Evolutionary conservation across 495 filamentous ascomycete genomes (phyloP).

Genomic region (Penicillium verhagenii): DNA sequence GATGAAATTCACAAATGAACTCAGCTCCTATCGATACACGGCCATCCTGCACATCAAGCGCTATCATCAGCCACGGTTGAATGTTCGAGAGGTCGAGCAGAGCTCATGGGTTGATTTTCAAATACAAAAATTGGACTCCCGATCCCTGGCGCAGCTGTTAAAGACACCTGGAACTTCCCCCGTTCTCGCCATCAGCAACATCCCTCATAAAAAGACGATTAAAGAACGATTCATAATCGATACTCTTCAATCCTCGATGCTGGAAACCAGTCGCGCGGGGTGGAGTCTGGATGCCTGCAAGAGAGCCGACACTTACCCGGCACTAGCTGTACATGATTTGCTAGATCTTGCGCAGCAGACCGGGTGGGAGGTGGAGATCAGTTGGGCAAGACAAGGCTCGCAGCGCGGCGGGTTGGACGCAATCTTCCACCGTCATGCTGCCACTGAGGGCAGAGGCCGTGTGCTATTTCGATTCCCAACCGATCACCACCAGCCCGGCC

Average conservation of each 20-base stretch:
- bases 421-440: not conserved
- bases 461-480: not conserved
- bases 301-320: not conserved
- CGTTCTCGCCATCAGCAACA: not conserved
- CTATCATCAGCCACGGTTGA: not conserved
- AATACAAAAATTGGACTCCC: not conserved
- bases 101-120: not conserved
- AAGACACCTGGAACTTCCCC: not conserved
- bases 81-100: not conserved
- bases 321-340: not conserved
- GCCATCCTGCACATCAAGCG: not conserved
- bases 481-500: not conserved
- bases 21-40: not conserved
- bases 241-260: not conserved
- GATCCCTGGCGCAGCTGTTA: not conserved
- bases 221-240: not conserved
- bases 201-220: not conserved
- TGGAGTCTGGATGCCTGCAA: not conserved
- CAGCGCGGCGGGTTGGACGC: not conserved
- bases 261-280: not conserved
- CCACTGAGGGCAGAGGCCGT: too few relatives aligned
- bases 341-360: not conserved
- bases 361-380: not conserved
- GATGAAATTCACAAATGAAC: not conserved
- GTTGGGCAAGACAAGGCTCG: not conserved